Conservation (phyloP, 176 grass and related monocot species). For the Dactylis glomerata region DNA sequence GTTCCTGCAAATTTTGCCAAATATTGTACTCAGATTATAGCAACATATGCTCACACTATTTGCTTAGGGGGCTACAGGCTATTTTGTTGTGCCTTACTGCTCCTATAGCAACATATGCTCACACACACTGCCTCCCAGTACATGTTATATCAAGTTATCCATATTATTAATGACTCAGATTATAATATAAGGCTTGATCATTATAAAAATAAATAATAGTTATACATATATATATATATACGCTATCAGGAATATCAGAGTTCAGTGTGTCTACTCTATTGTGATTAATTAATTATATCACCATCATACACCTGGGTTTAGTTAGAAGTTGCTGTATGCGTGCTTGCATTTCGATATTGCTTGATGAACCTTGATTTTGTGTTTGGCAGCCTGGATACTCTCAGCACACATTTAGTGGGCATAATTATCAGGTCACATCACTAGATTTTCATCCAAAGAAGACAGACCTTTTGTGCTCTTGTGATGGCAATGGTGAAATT, state of each 20-base stretch:
- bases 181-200: background rate
- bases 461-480: conserved; percentile 92
- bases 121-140: background rate
- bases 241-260: conserved; percentile 2
- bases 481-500: conserved; percentile 91
- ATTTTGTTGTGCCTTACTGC: conserved; percentile 2
- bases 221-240: background rate
- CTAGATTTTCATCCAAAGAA: conserved; percentile 98
- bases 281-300: background rate
- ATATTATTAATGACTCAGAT: background rate
- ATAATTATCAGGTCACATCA: conserved; percentile 74
- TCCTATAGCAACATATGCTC: background rate
- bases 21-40: background rate
- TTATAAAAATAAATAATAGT: background rate
- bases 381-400: conserved; percentile 77
- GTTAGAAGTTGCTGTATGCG: background rate
- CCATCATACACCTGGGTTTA: background rate
- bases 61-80: background rate
- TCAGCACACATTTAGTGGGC: conserved; percentile 67
- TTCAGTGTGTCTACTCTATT: background rate
- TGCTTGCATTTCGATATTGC: conserved; percentile 1
- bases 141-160: conserved; percentile 2
- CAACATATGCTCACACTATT: too few species aligned
- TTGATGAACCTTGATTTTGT: conserved; percentile 19
- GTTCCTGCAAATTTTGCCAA: background rate